Base-by-base conservation (phyloP, 179 eudicot genomes). In the Amaranthus tricolor region DNA sequence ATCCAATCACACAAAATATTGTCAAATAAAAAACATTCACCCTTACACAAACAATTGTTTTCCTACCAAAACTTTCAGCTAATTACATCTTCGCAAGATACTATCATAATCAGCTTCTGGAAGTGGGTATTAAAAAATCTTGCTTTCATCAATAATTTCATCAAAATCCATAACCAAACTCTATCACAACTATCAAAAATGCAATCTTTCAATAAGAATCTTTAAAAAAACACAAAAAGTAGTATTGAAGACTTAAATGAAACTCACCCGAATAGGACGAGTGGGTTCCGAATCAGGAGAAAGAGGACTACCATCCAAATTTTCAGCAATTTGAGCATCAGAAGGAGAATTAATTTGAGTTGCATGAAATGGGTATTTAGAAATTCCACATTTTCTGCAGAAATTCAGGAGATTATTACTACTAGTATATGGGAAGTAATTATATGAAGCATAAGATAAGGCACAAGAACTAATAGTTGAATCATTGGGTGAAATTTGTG, bases 221-320 rank as follows among this genome's bases (percentile, higher is more conserved):
- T 62, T 62, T 44, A 49, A 47, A 3, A 17, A 21, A 16, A 5
- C 40, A 1, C 0, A 5, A 13, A 24, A 10, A 0, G 2, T 5
- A 47, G 70, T 8, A 49, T 56, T 59, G 43, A 60, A 40, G 69
- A 51, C 17, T 55, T 56, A 66, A 66, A 60, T 60, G 64, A 76
- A 49, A 79, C 93, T 67, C 89, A 92, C 97, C 90, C 86, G 86
- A 79, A 81, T 75, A 19, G 76, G 76, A 20, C 78, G 69, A 65
- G 76, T 20, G n/a, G 82, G 44, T n/a, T 54, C 19, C 60, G 74
- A 3, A 31, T 43, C 66, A 70, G 75, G 68, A 13, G 76, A 62
- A 6, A 76, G 11, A 52, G 73, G 48, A 16, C 73, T 50, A 70
- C 53, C 78, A 81, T 77, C 80, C 68, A 77, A 48, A 65, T 72